phyloP scores from a whole-genome alignment of 169 alveolate genomes.

The Amoebophrya sp. region DNA sequence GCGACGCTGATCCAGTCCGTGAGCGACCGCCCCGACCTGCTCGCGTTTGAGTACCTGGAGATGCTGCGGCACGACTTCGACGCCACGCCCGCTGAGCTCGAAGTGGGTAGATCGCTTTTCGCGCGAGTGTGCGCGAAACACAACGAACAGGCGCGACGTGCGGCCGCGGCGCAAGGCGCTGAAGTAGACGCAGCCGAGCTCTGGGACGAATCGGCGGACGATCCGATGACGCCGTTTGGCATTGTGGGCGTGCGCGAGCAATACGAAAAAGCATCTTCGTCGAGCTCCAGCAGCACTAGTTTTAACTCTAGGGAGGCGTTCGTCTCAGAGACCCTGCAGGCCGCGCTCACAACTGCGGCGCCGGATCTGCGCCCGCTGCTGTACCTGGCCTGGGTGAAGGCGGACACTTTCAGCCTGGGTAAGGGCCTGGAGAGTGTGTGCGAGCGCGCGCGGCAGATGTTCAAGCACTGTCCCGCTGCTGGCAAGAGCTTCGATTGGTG shows the following conservation, averaged over 20 bases:
- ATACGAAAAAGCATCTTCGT: too few species aligned
- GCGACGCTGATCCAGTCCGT: neutral
- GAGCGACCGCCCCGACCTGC: neutral
- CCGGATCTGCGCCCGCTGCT: neutral
- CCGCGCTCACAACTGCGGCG: too few species aligned
- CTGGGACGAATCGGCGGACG: neutral
- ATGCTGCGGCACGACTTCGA: neutral
- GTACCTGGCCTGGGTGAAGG: neutral
- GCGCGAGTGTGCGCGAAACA: neutral
- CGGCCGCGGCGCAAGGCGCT: neutral
- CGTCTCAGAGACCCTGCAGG: too few species aligned
- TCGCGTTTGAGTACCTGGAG: neutral
- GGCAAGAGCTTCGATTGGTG: neutral
- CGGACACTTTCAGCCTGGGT: neutral
- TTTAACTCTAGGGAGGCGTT: too few species aligned
- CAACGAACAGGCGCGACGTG: neutral
- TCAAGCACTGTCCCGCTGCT: neutral
- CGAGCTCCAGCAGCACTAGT: too few species aligned
- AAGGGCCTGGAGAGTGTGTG: neutral
- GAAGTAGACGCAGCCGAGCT: neutral
- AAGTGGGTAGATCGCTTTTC: neutral
- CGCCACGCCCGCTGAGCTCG: neutral
- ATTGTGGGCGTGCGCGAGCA: neutral
- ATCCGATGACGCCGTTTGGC: neutral
- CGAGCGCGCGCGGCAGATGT: neutral